Conservation (phyloP, 768 basidiomycete species). For the Coprinellus micaceus region DNA sequence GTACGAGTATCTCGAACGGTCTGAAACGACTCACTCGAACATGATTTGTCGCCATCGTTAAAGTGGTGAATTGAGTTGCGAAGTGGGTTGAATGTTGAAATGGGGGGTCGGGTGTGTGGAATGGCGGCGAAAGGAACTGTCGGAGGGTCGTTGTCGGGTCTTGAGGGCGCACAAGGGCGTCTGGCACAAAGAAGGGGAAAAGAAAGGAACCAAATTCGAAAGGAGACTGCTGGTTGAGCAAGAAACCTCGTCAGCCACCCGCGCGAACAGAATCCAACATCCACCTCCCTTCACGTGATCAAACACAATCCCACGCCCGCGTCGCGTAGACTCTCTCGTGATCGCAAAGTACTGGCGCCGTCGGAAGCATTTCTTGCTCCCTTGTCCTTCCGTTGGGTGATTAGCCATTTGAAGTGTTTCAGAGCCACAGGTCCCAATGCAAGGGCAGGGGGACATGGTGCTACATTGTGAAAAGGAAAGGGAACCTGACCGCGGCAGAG, state of each 20-base stretch:
- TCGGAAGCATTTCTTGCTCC: background rate
- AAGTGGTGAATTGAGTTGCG: constrained; percentile 18
- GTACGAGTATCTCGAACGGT: constrained; percentile 10
- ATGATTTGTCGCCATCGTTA: constrained; percentile 59
- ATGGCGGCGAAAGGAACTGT: constrained; percentile 17
- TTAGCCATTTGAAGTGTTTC: no score
- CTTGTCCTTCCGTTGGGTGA: background rate
- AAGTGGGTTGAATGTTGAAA: constrained; percentile 21
- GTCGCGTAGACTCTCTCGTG: background rate
- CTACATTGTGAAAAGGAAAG: no score
- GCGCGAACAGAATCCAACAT: constrained; percentile 22
- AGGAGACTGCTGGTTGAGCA: constrained; percentile 22
- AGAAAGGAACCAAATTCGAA: constrained; percentile 22
- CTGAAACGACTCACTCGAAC: constrained; percentile 46
- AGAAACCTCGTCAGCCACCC: constrained; percentile 37
- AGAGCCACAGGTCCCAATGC: no score
- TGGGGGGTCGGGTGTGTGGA: constrained; percentile 21
- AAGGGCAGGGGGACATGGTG: no score
- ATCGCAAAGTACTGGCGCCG: background rate
- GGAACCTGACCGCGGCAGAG: no score
- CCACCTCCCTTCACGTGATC: constrained; percentile 22
- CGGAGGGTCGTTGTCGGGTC: constrained; percentile 6
- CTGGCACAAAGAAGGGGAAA: constrained; percentile 26
- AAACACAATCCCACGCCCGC: constrained; percentile 14
- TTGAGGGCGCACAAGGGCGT: constrained; percentile 18